Conservation (phyloP, 805 yeast genomes). For the Sugiyamaella lignohabitans region DNA sequence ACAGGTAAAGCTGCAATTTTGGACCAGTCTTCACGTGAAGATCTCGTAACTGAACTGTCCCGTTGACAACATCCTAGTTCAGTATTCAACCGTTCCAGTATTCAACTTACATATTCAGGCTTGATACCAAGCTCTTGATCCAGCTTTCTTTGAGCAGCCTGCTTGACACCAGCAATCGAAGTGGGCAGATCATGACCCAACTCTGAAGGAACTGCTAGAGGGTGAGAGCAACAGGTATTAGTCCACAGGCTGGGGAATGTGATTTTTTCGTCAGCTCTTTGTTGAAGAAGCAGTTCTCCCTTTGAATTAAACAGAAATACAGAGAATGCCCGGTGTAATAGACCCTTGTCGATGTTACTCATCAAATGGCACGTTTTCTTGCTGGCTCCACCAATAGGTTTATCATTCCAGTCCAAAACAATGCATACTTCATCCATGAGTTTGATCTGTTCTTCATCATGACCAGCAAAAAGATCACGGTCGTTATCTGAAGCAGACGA, state of each 20-base stretch:
- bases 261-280: conserved; percentile 93
- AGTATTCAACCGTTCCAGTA: too few relatives aligned
- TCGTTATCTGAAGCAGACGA: background rate
- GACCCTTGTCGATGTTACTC: conserved; percentile 78
- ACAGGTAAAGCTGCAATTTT: background rate
- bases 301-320: conserved; percentile 84
- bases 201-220: conserved; percentile 76
- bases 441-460: conserved; percentile 88
- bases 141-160: conserved; percentile 87
- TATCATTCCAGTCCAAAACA: conserved; percentile 81
- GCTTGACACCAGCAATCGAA: conserved; percentile 71
- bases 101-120: conserved; percentile 43
- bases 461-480: conserved; percentile 58
- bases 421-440: conserved; percentile 96
- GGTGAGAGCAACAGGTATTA: conserved; percentile 98
- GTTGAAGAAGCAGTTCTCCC: conserved; percentile 76
- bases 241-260: conserved; percentile 98
- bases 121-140: conserved; percentile 90
- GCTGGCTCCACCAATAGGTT: conserved; percentile 87
- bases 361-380: conserved; percentile 79
- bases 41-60: too few relatives aligned
- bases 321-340: conserved; percentile 92
- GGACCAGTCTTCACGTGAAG: too few relatives aligned
- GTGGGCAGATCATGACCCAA: conserved; percentile 56
- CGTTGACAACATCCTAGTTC: too few relatives aligned